Conservation (phyloP, 192 early-diverging fungal species). For the Ambispora gerdemannii region DNA sequence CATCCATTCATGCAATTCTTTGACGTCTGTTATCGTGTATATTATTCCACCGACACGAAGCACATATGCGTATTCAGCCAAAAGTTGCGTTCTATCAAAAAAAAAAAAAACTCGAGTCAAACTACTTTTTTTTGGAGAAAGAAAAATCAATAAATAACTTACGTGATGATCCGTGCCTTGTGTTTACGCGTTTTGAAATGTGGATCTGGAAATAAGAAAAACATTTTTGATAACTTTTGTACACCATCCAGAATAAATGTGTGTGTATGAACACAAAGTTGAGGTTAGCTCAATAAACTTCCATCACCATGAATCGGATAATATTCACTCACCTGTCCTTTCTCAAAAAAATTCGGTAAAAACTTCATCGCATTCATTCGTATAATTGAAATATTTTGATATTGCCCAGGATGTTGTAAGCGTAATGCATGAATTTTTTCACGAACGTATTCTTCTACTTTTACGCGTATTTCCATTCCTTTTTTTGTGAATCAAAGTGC, state of each 20-base stretch:
- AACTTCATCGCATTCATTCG: constrained; percentile 99
- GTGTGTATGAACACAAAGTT: neutral
- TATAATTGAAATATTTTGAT: constrained; percentile 95
- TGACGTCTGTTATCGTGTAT: constrained; percentile 94
- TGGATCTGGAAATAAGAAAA: constrained; percentile 98
- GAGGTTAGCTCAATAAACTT: neutral
- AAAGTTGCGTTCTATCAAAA: constrained; percentile 45
- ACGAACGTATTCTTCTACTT: constrained; percentile 91
- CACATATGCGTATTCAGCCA: constrained; percentile 97
- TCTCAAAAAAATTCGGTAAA: constrained; percentile 95
- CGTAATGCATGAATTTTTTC: constrained; percentile 85
- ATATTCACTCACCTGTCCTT: constrained; percentile 70
- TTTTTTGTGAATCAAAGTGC: neutral
- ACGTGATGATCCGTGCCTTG: constrained; percentile 94
- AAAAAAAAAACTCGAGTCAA: neutral
- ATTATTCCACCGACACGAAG: constrained; percentile 84
- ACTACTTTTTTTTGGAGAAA: neutral
- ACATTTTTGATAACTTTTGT: constrained; percentile 83
- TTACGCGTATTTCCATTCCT: constrained; percentile 97
- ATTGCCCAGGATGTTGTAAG: constrained; percentile 67
- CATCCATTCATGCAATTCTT: constrained; percentile 94
- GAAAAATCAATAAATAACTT: constrained; percentile 10
- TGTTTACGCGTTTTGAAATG: constrained; percentile 99
- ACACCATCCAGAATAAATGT: neutral
- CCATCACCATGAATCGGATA: neutral